Evolutionary conservation across 306 rosid species (phyloP), one percentile per base, ranked within the genome.

Genomic region (Rosa persica): DNA sequence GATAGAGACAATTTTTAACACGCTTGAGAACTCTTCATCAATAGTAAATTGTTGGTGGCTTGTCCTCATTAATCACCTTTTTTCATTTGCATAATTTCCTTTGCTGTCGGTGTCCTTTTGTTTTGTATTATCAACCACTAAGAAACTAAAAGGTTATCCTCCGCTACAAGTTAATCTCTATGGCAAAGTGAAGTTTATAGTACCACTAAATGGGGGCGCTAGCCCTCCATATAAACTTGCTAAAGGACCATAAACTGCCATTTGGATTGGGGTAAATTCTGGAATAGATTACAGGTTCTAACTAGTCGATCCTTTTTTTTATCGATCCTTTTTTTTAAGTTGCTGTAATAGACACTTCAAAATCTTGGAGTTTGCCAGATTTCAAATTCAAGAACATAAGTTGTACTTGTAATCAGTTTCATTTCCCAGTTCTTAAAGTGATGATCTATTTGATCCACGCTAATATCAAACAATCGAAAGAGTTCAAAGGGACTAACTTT

Each of bases 131-230:
- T 78, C 36, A 58, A 72, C 57, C 67, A 79, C 86, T 70, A 86
- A 84, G 85, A 84, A 87, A 84, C 85, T 76, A 81, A 83, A 84
- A 81, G 89, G 86, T 85, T 79, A 80, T 73, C 82, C 77, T 84
- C 44, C 81, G 19, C 79, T 62, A 77, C 85, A 79, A 73, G 85
- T 78, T 67, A 80, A 73, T 72, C 75, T 80, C 73, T 12, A 61
- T 27, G 39, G 67, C 39, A 61, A 27, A 61, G 39, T 61, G 19
- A 12, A 57, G 30, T 27, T 61, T 12, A 25, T 23, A 1, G 3
- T 25, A 61, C 39, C 66, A 60, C 27, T 27, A 22, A 22, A 57
- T 55, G 30, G 64, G 64, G 4, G 25, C 22, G 61, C 61, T 7
- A 7, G 11, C 22, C 2, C 22, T 52, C 58, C 58, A 20, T 52